Conservation (phyloP, 768 basidiomycete genomes). For the Mycena haematopus region DNA sequence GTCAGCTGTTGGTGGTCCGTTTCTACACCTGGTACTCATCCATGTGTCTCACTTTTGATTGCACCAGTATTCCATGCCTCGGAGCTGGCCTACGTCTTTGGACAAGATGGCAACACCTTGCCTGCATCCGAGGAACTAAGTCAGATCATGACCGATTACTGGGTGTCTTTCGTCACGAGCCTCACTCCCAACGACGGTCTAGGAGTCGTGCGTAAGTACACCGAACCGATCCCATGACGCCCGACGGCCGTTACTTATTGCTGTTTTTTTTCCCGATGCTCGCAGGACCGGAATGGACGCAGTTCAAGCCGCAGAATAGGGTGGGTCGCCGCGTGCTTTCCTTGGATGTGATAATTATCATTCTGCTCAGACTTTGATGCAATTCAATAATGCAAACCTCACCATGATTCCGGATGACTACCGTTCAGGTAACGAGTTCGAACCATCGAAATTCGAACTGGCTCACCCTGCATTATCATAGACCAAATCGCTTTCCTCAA, state of each 20-base stretch:
- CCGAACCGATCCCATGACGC: neutral
- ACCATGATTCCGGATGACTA: conserved; percentile 42
- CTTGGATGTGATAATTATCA: neutral
- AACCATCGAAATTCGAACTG: neutral
- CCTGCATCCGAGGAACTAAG: conserved; percentile 37
- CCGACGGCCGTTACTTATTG: neutral
- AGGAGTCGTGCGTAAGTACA: conserved; percentile 38
- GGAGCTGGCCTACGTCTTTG: conserved; percentile 46
- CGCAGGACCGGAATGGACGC: conserved; percentile 15
- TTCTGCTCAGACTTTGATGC: conserved; percentile 38
- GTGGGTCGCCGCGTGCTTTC: neutral
- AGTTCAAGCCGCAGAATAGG: conserved; percentile 9
- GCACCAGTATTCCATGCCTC: conserved; percentile 40
- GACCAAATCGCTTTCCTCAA: conserved; percentile 22
- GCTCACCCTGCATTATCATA: conserved; percentile 31
- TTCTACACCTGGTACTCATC: neutral
- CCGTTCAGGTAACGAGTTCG: neutral
- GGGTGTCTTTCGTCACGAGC: conserved; percentile 48
- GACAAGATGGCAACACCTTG: conserved; percentile 35
- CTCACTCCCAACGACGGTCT: conserved; percentile 48
- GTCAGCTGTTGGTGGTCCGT: conserved; percentile 40
- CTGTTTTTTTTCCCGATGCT: neutral
- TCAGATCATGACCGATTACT: conserved; percentile 47
- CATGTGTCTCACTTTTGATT: neutral
- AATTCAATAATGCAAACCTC: conserved; percentile 43